Conservation (phyloP, 163 green algal genomes). For the Coccomyxa subellipsoidea region DNA sequence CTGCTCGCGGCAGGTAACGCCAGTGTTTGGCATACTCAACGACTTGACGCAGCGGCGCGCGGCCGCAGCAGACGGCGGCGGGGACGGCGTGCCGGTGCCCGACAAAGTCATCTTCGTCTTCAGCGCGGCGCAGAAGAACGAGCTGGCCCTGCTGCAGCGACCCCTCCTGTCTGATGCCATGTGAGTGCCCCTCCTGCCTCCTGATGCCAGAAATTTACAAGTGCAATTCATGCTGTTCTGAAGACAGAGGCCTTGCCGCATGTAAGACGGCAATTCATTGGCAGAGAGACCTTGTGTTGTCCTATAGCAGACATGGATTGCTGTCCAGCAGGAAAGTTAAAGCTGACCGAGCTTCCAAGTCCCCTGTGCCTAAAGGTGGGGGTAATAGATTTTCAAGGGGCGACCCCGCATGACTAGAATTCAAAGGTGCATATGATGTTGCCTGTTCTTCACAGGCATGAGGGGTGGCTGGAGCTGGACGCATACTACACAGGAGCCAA, state of each 20-base stretch:
- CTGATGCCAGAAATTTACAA: not conserved
- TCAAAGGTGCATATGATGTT: not conserved
- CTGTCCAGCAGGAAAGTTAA: too few species aligned
- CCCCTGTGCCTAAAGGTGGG: too few species aligned
- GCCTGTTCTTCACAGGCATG: constrained; percentile 2
- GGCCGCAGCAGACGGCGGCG: not conserved
- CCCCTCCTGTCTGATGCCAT: constrained; percentile 11
- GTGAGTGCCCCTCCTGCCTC: not conserved
- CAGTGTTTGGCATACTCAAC: constrained; percentile 36
- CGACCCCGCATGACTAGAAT: too few species aligned
- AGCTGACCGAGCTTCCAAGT: too few species aligned
- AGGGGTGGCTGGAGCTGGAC: constrained; percentile 20
- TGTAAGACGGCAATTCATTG: too few species aligned
- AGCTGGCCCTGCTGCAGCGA: constrained; percentile 23
- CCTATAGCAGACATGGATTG: too few species aligned
- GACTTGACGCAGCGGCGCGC: constrained; percentile 15
- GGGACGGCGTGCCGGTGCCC: constrained; percentile 4
- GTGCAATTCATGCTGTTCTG: too few species aligned
- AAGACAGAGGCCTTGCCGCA: too few species aligned
- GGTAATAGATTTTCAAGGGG: too few species aligned
- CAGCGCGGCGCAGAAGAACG: constrained; percentile 4
- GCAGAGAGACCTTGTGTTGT: too few species aligned
- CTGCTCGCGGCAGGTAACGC: constrained; percentile 24
- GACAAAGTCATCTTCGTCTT: constrained; percentile 17
- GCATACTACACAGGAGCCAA: constrained; percentile 16